Conservation (phyloP, 495 filamentous ascomycete species). For the Penicillium turbatum region DNA sequence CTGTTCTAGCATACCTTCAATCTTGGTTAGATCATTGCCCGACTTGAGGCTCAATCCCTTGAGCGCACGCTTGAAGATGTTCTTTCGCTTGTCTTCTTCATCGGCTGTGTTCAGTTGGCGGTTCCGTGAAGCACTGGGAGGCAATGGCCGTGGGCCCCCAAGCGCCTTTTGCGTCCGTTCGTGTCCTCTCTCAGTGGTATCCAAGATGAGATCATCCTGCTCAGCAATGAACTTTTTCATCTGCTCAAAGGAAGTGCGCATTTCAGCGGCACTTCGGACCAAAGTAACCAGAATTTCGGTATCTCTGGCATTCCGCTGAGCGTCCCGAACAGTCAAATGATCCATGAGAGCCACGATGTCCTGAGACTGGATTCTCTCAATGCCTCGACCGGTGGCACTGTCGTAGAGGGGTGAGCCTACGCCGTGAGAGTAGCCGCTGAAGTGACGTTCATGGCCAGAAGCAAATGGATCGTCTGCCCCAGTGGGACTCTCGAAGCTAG, state of each 20-base stretch:
- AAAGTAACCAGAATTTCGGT: slow-evolving; percentile 95
- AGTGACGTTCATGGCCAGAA: slow-evolving; percentile 59
- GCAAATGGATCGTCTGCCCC: slow-evolving; percentile 57
- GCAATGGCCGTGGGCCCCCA: slow-evolving; percentile 82
- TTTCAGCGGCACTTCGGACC: slow-evolving; percentile 90
- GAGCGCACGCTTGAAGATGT: slow-evolving; percentile 85
- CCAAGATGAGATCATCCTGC: slow-evolving; percentile 79
- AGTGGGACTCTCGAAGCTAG: slow-evolving; percentile 56
- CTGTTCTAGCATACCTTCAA: slow-evolving; percentile 93
- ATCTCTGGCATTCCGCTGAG: slow-evolving; percentile 91
- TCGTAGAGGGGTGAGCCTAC: slow-evolving; percentile 82
- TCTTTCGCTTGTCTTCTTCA: slow-evolving; percentile 83
- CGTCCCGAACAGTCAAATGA: slow-evolving; percentile 94
- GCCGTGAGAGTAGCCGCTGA: slow-evolving; percentile 84
- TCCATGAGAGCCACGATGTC: slow-evolving; percentile 98
- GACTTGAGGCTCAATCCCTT: slow-evolving; percentile 84
- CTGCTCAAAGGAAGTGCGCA: slow-evolving; percentile 95
- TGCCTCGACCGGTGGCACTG: slow-evolving; percentile 79
- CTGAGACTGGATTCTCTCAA: slow-evolving; percentile 91
- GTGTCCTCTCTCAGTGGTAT: slow-evolving; percentile 77
- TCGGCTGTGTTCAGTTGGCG: slow-evolving; percentile 54
- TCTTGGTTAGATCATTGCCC: slow-evolving; percentile 79
- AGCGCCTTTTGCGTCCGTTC: slow-evolving; percentile 79
- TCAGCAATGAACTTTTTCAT: slow-evolving; percentile 89
- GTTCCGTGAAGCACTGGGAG: slow-evolving; percentile 45